Evolutionary conservation across 345 rosid species (phyloP), one percentile per base, ranked within the genome.

Genomic region (Lagerstroemia speciosa): DNA sequence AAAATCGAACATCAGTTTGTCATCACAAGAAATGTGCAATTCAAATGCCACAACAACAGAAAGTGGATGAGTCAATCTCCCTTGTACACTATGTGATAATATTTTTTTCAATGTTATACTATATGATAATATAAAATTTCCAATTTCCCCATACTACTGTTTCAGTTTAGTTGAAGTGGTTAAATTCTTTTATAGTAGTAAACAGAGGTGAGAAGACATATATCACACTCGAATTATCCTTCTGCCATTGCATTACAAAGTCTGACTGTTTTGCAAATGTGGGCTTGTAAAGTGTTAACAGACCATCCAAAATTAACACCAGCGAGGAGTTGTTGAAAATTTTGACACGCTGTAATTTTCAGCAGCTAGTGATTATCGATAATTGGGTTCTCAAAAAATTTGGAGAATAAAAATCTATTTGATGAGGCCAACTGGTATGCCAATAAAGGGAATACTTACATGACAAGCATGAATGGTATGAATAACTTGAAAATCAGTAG

Each of bases 381-480:
- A 37, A 48, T 19, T 22, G 55, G 26, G 26, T 14, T 43, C 48
- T 43, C 48, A 43, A 0, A 11, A 5, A 64, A n/a, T n/a, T n/a
- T 32, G n/a, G 2, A 40, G 29, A 48, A 22, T 22, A 48, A 22
- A 19, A 48, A 19, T 48, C 55, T 17, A 48, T 19, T 43, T 20
- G 6, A 48, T 48, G 55, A 48, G 55, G 24, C 55, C 20, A 48
- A 48, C 55, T 48, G 55, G 55, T 7, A 48, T 26, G 20, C 24
- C n/a, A 26, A 55, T 61, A 46, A 45, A 58, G 26, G 32, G 33
- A 58, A 40, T 22, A 69, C 98, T 93, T 83, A 93, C 98, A 91
- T 87, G 69, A 93, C 98, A 69, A 93, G 92, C 87, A 93, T 73
- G 81, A 93, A 93, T 14, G 97, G 98, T 84, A 93, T 86, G 83